Percentiles rank a stretch among this genome's conserved stretches.
phyloP scores from a whole-genome alignment of 805 yeast genomes.

The Saturnispora zaruensis region DNA sequence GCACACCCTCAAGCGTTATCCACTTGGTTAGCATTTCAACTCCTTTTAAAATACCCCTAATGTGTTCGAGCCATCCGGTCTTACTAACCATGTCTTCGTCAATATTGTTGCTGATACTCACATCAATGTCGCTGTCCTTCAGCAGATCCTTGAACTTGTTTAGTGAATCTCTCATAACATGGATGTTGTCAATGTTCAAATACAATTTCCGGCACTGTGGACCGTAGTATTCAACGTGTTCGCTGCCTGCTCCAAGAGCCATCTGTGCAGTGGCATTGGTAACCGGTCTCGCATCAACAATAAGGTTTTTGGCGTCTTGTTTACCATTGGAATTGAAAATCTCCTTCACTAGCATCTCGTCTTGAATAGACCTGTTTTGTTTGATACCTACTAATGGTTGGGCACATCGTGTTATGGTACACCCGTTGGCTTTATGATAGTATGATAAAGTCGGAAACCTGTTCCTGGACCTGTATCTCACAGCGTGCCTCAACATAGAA shows the following conservation, averaged over 20 bases:
- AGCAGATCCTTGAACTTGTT: conserved; percentile 53
- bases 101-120: conserved; percentile 32
- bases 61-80: conserved; percentile 73
- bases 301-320: conserved; percentile 38
- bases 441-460: conserved; percentile 80
- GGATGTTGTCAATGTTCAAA: conserved; percentile 90
- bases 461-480: conserved; percentile 75
- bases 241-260: conserved; percentile 98
- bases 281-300: conserved; percentile 87
- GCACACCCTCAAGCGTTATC: conserved; percentile 74
- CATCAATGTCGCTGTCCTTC: conserved; percentile 64
- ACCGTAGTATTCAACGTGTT: conserved; percentile 74
- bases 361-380: conserved; percentile 82
- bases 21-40: conserved; percentile 74
- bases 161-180: conserved; percentile 84
- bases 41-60: conserved; percentile 60
- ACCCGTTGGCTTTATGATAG: conserved; percentile 57
- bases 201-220: conserved; percentile 53
- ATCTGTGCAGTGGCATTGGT: conserved; percentile 95
- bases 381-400: conserved; percentile 91
- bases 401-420: conserved; percentile 79
- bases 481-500: conserved; percentile 72
- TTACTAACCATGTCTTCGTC: conserved; percentile 51
- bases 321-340: conserved; percentile 55
- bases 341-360: conserved; percentile 72